Evolutionary conservation across 495 filamentous ascomycete genomes (phyloP).

Genomic region (Tuber melanosporum): DNA sequence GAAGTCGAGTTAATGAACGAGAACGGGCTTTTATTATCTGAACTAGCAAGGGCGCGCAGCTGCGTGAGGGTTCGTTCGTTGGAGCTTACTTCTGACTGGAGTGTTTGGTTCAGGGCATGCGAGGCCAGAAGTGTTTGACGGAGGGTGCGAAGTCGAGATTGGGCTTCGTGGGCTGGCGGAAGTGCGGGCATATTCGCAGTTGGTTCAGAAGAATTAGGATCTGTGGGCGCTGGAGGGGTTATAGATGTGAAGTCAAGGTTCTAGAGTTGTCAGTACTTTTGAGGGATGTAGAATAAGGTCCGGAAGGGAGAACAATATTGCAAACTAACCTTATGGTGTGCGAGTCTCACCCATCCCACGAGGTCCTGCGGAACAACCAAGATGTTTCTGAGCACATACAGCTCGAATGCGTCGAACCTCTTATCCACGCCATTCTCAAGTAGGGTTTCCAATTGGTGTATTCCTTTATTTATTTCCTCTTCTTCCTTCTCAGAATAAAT

Average conservation of each 20-base stretch:
- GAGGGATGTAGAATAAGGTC: conserved; percentile 12
- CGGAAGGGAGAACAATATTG: conserved; percentile 27
- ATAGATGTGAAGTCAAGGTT: conserved; percentile 24
- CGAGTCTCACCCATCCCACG: conserved; percentile 67
- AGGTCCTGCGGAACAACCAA: conserved; percentile 68
- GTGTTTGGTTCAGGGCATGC: conserved; percentile 65
- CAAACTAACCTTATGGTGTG: conserved; percentile 71
- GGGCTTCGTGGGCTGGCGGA: conserved; percentile 50
- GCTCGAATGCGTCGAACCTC: conserved; percentile 72
- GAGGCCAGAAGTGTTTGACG: conserved; percentile 75
- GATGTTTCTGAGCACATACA: conserved; percentile 83
- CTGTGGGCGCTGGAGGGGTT: conserved; percentile 12
- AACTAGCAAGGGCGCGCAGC: conserved; percentile 54
- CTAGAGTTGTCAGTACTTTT: conserved; percentile 15
- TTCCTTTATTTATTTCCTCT: conserved; percentile 78
- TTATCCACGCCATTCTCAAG: conserved; percentile 72
- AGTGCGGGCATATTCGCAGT: conserved; percentile 16
- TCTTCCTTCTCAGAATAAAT: conserved; percentile 49
- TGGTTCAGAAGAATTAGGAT: conserved; percentile 12
- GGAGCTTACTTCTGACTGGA: conserved; percentile 65
- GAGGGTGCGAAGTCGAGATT: conserved; percentile 54
- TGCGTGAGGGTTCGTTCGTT: conserved; percentile 67
- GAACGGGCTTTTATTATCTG: conserved; percentile 41
- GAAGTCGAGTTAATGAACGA: conserved; percentile 52
- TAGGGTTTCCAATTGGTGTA: conserved; percentile 91